A percentile compares a stretch with the other conserved stretches of the same genome.
These are phyloP conservation scores for Hymenoscyphus occultus DNA, from an alignment of 2,329 filamentous ascomycete species.

Conservation along the genomic window DNA sequence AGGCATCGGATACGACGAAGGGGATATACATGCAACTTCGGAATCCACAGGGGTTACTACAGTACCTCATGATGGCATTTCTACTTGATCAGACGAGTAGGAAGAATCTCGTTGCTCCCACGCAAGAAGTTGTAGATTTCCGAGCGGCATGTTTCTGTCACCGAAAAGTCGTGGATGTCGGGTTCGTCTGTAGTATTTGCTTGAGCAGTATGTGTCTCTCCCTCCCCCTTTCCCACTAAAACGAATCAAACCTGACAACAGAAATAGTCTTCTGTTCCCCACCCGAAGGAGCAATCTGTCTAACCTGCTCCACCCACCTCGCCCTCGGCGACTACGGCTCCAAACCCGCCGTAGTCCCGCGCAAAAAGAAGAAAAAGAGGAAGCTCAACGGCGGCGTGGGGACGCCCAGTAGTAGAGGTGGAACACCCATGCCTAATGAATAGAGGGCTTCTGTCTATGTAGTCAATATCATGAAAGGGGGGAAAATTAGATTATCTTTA, in stretches of 20 bases:
- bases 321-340: conserved; percentile 72
- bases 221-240: background rate
- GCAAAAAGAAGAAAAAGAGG: conserved; percentile 76
- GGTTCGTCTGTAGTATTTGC: conserved; percentile 95
- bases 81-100: conserved; percentile 67
- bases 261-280: conserved; percentile 74
- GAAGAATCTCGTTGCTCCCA: conserved; percentile 69
- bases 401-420: conserved; percentile 54
- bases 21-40: conserved; percentile 64
- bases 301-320: conserved; percentile 79
- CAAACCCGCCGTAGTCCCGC: conserved; percentile 71
- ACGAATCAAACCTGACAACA: too few species aligned
- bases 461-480: too few species aligned
- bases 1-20: conserved; percentile 73
- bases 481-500: too few species aligned
- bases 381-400: conserved; percentile 54
- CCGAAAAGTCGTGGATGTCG: conserved; percentile 82
- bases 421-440: conserved; percentile 51
- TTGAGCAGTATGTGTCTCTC: conserved; percentile 63
- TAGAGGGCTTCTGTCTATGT: background rate
- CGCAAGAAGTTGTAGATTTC: conserved; percentile 87
- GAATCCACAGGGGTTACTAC: conserved; percentile 70
- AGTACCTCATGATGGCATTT: conserved; percentile 94
- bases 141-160: conserved; percentile 98
- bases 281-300: conserved; percentile 62